Evolutionary conservation across 805 yeast species (phyloP).

Genomic region (Kazachstania kunashirensis): DNA sequence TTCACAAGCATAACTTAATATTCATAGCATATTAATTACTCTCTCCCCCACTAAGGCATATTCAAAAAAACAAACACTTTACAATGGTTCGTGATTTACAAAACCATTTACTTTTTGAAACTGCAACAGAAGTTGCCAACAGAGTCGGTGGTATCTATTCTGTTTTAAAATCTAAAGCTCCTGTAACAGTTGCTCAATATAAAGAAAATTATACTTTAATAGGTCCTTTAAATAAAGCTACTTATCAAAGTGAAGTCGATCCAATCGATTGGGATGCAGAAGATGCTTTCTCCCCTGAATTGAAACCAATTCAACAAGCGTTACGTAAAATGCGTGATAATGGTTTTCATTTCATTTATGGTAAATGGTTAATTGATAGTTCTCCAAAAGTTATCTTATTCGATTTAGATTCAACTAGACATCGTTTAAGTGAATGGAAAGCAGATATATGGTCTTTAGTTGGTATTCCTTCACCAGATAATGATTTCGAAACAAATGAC

Average conservation of each 20-base stretch:
- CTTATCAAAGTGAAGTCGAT: slow-evolving; percentile 74
- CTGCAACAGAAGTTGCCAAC: slow-evolving; percentile 96
- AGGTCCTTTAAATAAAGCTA: slow-evolving; percentile 73
- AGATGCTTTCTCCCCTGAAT: slow-evolving; percentile 22
- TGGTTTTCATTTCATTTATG: slow-evolving; percentile 77
- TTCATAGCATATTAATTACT: neutral
- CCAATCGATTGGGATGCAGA: slow-evolving; percentile 51
- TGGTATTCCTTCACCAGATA: slow-evolving; percentile 88
- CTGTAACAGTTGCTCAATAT: slow-evolving; percentile 90
- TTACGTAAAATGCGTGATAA: slow-evolving; percentile 71
- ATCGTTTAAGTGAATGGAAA: slow-evolving; percentile 83
- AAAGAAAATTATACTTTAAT: slow-evolving; percentile 74
- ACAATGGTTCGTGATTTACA: slow-evolving; percentile 73
- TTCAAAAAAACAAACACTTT: neutral
- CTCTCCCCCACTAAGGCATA: neutral
- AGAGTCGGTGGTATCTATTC: slow-evolving; percentile 97
- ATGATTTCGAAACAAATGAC: slow-evolving; percentile 81
- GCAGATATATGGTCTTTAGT: slow-evolving; percentile 83
- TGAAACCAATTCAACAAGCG: slow-evolving; percentile 31
- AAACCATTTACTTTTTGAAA: slow-evolving; percentile 82
- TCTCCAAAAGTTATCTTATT: slow-evolving; percentile 89
- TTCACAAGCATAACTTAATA: no score
- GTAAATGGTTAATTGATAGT: slow-evolving; percentile 96
- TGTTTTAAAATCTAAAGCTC: slow-evolving; percentile 92
- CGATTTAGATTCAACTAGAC: slow-evolving; percentile 66